Evolutionary conservation across 805 yeast genomes (phyloP), one percentile per base, ranked within the genome.

Genomic region (Wickerhamomyces chambardii): DNA sequence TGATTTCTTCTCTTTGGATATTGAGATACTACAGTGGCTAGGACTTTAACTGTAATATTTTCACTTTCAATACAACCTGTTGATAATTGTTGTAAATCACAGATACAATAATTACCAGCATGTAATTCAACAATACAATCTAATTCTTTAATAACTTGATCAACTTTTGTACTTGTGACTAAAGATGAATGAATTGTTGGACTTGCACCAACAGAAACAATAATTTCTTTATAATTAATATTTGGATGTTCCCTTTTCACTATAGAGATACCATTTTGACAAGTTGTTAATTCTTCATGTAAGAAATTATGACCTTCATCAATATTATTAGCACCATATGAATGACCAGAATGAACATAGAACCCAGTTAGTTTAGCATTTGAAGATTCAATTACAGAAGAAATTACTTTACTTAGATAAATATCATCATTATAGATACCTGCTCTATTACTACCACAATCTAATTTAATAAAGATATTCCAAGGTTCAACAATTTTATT

Each of bases 341-440:
- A 77, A 49, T 78, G 84, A 3, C 94, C 94, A 1, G 86, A 84
- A 58, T 84, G 92, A 28, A 83, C 77, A 53, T 84, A 84, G 46
- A 83, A 73, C 0, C 94, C 94, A 46, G 62, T 73, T 14, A 82
- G 39, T 9, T 24, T 5, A 12, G n/a, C 7, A 24, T 10, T 24
- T 6, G 6, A 4, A 9, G 26, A 24, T 6, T 10, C 12, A 11
- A 24, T 5, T 9, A 10, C 4, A 11, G 26, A 5, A 11, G 26
- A 24, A n/a, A 24, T 24, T 9, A 5, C 6, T 9, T 24, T 39
- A 0, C 49, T 40, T n/a, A 78, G 50, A 19, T 53, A 58, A 1
- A 53, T 56, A 2, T 21, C 52, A 21, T 45, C 42, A 22, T 21
- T 36, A 21, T n/a, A n/a, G n/a, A 63, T 46, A 8, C 94, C 94